Evolutionary conservation across 2,329 filamentous ascomycete species (phyloP).

Genomic region (Colletotrichum chlorophyti): DNA sequence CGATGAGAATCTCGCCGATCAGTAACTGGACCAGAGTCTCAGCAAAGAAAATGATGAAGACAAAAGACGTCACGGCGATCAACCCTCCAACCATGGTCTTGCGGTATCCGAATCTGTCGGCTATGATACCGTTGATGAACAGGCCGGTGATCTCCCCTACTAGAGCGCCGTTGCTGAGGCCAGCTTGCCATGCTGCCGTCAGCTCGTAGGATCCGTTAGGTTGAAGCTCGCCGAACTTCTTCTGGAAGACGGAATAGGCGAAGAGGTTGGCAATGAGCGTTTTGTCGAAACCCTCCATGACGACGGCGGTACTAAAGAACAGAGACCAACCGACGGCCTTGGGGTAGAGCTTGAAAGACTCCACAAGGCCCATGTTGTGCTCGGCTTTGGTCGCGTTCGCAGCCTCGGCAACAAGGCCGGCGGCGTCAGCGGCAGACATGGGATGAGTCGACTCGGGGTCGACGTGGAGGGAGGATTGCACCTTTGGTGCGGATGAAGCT

Average conservation of each 20-base stretch:
- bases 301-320: conserved; percentile 47
- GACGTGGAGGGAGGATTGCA: not conserved
- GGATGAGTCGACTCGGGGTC: conserved; percentile 10
- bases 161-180: conserved; percentile 53
- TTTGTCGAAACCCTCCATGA: conserved; percentile 43
- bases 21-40: conserved; percentile 48
- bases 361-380: conserved; percentile 42
- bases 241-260: conserved; percentile 38
- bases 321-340: conserved; percentile 51
- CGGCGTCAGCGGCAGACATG: conserved; percentile 3
- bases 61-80: conserved; percentile 45
- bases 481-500: conserved; percentile 4
- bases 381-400: conserved; percentile 48
- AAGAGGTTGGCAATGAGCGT: conserved; percentile 27
- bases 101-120: conserved; percentile 54
- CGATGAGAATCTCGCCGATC: conserved; percentile 52
- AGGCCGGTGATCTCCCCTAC: conserved; percentile 59
- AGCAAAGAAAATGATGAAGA: conserved; percentile 58
- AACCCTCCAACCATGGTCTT: conserved; percentile 54
- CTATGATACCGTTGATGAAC: conserved; percentile 54
- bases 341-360: conserved; percentile 50
- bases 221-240: conserved; percentile 44
- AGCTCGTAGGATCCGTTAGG: conserved; percentile 51
- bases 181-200: conserved; percentile 57
- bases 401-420: conserved; percentile 33